Evolutionary conservation across 495 filamentous ascomycete genomes (phyloP).

Genomic region (Xylaria scruposa): DNA sequence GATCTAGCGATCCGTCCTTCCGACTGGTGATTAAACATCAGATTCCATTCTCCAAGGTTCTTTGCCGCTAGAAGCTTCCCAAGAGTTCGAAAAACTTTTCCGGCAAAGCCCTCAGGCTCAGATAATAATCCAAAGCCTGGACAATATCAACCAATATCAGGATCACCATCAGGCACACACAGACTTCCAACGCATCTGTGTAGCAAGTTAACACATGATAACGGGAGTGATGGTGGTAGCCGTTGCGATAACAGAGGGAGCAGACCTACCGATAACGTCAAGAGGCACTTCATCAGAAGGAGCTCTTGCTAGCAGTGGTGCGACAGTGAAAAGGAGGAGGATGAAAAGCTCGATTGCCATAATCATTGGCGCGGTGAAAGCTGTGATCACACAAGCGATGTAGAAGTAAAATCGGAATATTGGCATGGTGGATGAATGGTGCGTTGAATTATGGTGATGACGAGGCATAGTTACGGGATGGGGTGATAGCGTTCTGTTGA

Average conservation of each 20-base stretch:
- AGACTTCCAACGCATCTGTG: not conserved
- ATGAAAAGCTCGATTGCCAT: not conserved
- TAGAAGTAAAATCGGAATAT: not conserved
- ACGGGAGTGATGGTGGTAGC: not conserved
- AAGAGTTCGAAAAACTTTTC: not conserved
- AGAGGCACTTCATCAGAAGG: not conserved
- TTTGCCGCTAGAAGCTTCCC: not conserved
- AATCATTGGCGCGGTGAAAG: not conserved
- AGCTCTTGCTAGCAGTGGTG: conserved; percentile 4
- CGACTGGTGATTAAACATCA: no score
- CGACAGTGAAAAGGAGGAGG: not conserved
- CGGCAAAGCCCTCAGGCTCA: not conserved
- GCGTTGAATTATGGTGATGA: not conserved
- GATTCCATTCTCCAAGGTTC: not conserved
- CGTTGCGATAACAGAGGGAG: not conserved
- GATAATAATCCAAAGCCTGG: not conserved
- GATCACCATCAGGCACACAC: not conserved
- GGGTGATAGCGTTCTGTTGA: not conserved
- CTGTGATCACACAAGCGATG: not conserved
- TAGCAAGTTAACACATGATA: not conserved
- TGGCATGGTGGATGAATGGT: not conserved
- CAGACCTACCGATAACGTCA: not conserved
- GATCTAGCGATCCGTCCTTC: not conserved
- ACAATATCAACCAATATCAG: not conserved
- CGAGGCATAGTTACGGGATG: not conserved